Percentiles rank a stretch among this genome's conserved stretches.
Conservation (phyloP, 2,329 filamentous ascomycete species). For the Phoma herbarum region DNA sequence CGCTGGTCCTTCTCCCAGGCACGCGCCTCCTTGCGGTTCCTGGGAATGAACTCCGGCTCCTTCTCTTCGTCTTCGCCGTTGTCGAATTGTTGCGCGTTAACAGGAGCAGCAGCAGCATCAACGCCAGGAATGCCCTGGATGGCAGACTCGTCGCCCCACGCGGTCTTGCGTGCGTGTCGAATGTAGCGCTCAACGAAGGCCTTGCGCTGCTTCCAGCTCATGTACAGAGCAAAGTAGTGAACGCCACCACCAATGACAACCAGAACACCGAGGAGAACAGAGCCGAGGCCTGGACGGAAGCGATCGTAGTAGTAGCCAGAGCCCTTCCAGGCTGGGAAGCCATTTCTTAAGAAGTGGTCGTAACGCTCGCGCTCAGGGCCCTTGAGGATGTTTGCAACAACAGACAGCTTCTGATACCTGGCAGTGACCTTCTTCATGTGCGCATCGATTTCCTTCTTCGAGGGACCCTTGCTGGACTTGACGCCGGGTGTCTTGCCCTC, state of each 20-base stretch:
- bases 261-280: constrained; percentile 83
- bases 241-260: constrained; percentile 82
- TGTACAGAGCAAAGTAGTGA: constrained; percentile 85
- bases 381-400: constrained; percentile 86
- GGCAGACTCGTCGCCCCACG: constrained; percentile 84
- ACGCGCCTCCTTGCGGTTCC: constrained; percentile 85
- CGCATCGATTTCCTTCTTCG: constrained; percentile 76
- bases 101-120: constrained; percentile 52
- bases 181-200: constrained; percentile 95
- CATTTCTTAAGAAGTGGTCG: constrained; percentile 91
- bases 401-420: constrained; percentile 81
- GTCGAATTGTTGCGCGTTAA: constrained; percentile 43
- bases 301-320: constrained; percentile 98
- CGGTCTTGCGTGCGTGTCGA: constrained; percentile 83
- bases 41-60: constrained; percentile 64
- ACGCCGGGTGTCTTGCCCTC: constrained; percentile 63
- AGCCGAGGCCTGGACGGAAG: constrained; percentile 88
- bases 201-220: constrained; percentile 87
- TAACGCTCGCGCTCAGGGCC: constrained; percentile 85
- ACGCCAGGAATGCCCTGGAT: constrained; percentile 72
- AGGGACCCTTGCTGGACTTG: constrained; percentile 74
- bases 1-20: constrained; percentile 86
- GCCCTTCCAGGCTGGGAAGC: constrained; percentile 95
- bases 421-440: constrained; percentile 83
- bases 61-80: constrained; percentile 50